Base-by-base conservation (phyloP, 1,284 basidiomycete species). In the Phlebopus sp. region DNA sequence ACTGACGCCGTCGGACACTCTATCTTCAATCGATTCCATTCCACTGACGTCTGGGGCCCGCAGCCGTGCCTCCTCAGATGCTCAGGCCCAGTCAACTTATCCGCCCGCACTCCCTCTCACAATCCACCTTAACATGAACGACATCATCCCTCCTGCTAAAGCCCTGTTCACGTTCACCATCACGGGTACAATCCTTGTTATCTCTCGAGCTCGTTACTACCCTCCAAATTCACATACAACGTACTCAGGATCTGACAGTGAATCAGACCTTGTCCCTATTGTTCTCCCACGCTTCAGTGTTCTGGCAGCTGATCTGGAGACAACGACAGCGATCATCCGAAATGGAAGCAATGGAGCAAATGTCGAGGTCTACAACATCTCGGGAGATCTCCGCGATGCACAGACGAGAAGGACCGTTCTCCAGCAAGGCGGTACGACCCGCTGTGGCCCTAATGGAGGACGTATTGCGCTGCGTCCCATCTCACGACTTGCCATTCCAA, bases 81-180 rank as follows among this genome's bases (percentile, higher is more conserved):
- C 44, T 46, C 44, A 55, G 49, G 37, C 46, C 53, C 49, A 49
- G 19, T 50, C 37, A 46, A 48, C 23, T 37, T 47, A 44, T 40
- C 56, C 50, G 47, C 58, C 63, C 0, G 59, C 66, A 31, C 46
- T 53, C 19, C 64, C 63, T 11, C 55, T 64, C 19, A 87, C 85
- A 0, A 66, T 90, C 4, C 86, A 89, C 59, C 57, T 90, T 47
- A 87, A 90, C 57, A 85, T 90, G 73, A 86, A 86, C 57, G 84
- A 89, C 37, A 69, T 90, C 13, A 68, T 80, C n/a, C 76, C 79
- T 2, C 78, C 84, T 3, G 67, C 76, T 25, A 83, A 80, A 62
- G 82, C 79, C 49, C 62, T 71, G 5, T 82, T 90, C 58, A 76
- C 74, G 3, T 86, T 90, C 61, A 76, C 69, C 11, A 77, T 90